phyloP scores from a whole-genome alignment of 768 basidiomycete genomes.

The Cystofilobasidium bisporidii region DNA sequence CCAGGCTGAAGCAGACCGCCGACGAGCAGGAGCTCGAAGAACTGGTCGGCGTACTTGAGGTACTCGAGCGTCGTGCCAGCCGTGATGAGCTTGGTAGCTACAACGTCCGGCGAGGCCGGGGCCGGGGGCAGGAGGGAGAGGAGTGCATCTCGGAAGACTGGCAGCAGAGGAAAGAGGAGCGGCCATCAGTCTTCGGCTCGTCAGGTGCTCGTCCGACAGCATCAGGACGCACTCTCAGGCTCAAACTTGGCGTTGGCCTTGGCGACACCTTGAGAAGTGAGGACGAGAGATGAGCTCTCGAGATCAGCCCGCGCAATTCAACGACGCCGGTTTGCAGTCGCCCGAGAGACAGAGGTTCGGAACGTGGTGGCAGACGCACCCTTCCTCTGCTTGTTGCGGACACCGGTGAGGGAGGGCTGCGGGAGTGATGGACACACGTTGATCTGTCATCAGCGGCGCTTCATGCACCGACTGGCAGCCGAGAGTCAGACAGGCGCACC shows the following conservation, averaged over 20 bases:
- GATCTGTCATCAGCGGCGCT: no score
- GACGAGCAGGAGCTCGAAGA: slow-evolving; percentile 92
- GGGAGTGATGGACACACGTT: no score
- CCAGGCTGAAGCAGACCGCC: slow-evolving; percentile 95
- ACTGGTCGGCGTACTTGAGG: slow-evolving; percentile 91
- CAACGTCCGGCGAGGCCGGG: slow-evolving; percentile 57
- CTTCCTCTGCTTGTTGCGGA: slow-evolving; percentile 29
- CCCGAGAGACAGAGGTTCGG: background rate
- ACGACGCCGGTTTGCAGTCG: background rate
- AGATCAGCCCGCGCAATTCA: background rate
- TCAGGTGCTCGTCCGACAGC: background rate
- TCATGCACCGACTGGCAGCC: background rate
- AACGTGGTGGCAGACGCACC: slow-evolving; percentile 1
- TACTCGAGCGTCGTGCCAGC: slow-evolving; percentile 88
- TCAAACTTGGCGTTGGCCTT: slow-evolving; percentile 33
- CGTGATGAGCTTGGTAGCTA: slow-evolving; percentile 54
- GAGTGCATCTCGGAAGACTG: slow-evolving; percentile 87
- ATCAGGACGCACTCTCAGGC: slow-evolving; percentile 23
- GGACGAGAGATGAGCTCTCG: background rate
- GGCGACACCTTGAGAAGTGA: slow-evolving; percentile 28
- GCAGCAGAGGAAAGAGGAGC: background rate
- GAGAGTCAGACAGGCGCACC: slow-evolving; percentile 6
- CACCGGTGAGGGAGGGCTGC: slow-evolving; percentile 25
- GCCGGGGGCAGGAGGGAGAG: slow-evolving; percentile 83
- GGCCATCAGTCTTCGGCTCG: background rate